Percentiles rank a stretch among this genome's conserved stretches.
Evolutionary conservation across 2,329 filamentous ascomycete genomes (phyloP).

Genomic region (Fusarium graminum): DNA sequence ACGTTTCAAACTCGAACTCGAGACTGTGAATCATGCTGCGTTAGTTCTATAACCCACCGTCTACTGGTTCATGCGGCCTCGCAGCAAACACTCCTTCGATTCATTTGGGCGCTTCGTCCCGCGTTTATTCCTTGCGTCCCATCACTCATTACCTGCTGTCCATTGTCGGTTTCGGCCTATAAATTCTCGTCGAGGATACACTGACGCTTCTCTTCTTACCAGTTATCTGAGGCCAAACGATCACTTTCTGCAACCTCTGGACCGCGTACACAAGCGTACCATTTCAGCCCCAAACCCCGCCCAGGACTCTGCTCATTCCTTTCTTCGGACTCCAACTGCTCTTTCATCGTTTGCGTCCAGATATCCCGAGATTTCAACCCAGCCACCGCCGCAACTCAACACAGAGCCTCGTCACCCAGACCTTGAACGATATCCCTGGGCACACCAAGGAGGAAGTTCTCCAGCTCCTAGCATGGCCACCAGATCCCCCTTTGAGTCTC

Average conservation of each 20-base stretch:
- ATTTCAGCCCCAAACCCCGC: constrained; percentile 64
- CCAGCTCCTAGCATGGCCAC: constrained; percentile 24
- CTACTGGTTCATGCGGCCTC: constrained; percentile 1
- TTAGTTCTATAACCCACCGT: constrained; percentile 2
- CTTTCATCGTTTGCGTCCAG: constrained; percentile 37
- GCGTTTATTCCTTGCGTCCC: constrained; percentile 15
- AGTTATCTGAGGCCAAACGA: constrained; percentile 33
- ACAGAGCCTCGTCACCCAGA: constrained; percentile 29
- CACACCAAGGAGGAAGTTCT: constrained; percentile 25
- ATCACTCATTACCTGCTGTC: background rate
- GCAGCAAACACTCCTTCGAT: constrained; percentile 1
- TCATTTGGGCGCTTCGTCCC: constrained; percentile 5
- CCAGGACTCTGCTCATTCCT: constrained; percentile 37
- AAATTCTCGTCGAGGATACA: constrained; percentile 10
- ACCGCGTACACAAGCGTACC: constrained; percentile 62
- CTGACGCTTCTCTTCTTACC: constrained; percentile 16
- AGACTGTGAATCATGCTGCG: constrained; percentile 24
- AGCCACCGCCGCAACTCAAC: constrained; percentile 31
- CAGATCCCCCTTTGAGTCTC: constrained; percentile 28
- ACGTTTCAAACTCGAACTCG: constrained; percentile 8
- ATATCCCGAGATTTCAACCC: constrained; percentile 31
- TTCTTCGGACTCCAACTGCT: constrained; percentile 38
- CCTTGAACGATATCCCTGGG: constrained; percentile 34
- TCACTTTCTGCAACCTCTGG: constrained; percentile 36
- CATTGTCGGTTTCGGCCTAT: constrained; percentile 10